Evolutionary conservation across 2,329 filamentous ascomycete genomes (phyloP).

Genomic region (Neofusicoccum ribis): DNA sequence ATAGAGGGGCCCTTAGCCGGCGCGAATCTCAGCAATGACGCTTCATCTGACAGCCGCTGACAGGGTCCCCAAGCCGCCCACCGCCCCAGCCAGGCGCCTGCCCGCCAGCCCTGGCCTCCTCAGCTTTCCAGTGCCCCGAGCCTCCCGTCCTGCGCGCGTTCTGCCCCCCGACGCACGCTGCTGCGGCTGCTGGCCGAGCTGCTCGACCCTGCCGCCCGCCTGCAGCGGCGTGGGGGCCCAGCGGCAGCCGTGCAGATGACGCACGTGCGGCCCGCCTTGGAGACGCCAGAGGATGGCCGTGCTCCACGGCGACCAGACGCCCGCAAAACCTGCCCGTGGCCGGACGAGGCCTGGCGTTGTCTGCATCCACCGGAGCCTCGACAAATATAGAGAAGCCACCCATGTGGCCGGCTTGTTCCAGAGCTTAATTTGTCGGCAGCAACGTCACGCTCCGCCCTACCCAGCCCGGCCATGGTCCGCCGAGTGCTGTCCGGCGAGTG

Average conservation of each 20-base stretch:
- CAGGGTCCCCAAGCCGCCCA: not conserved
- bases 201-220: not conserved
- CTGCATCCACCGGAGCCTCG: not conserved
- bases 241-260: slow-evolving; percentile 10
- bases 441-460: not conserved
- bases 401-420: not conserved
- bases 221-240: slow-evolving; percentile 4
- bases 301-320: not conserved
- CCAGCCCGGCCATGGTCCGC: not conserved
- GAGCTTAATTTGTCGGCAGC: not conserved
- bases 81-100: not conserved
- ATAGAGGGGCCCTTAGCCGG: slow-evolving; percentile 11
- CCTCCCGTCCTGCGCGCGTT: too few species aligned
- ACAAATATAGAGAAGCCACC: not conserved
- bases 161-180: not conserved
- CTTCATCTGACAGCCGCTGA: slow-evolving; percentile 3
- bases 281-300: not conserved
- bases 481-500: not conserved
- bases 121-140: not conserved
- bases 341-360: too few species aligned
- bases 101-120: not conserved
- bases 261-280: slow-evolving; percentile 3
- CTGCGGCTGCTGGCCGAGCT: not conserved
- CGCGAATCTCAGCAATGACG: slow-evolving; percentile 15
- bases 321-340: not conserved